Evolutionary conservation across 441 rosid genomes (phyloP).

Genomic region (Erodium texanum): DNA sequence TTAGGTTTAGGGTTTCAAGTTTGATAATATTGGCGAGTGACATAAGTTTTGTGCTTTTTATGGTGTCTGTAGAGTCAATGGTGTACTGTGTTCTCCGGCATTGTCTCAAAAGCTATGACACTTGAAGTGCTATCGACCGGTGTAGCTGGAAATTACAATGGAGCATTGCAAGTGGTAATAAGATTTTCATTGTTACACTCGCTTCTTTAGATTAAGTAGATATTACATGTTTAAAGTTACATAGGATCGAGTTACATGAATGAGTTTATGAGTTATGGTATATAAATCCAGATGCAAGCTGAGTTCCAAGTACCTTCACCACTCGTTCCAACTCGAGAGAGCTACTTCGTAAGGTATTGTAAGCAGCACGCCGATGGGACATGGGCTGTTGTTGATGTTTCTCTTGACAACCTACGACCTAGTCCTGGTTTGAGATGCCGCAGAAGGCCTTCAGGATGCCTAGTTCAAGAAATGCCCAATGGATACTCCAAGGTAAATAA

Average conservation of each 20-base stretch:
- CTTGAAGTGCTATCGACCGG: conserved; percentile 55
- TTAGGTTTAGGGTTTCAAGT: too few species aligned
- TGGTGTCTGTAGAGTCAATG: conserved; percentile 50
- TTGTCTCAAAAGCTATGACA: conserved; percentile 61
- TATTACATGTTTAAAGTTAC: too few species aligned
- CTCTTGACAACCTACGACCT: conserved; percentile 63
- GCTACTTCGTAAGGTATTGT: conserved; percentile 58
- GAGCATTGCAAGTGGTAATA: conserved; percentile 93
- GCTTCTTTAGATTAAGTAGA: too few species aligned
- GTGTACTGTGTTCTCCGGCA: conserved; percentile 63
- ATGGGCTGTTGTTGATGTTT: conserved; percentile 94
- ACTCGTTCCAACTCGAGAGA: conserved; percentile 61
- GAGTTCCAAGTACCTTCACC: conserved; percentile 75
- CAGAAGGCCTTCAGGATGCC: conserved; percentile 79
- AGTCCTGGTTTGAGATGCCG: conserved; percentile 44
- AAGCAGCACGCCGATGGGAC: conserved; percentile 64
- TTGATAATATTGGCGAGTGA: too few species aligned
- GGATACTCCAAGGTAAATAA: conserved; percentile 61
- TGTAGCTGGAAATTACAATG: conserved; percentile 56
- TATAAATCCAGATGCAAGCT: conserved; percentile 49
- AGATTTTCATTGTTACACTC: too few species aligned
- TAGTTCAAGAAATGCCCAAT: conserved; percentile 66
- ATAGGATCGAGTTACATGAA: too few species aligned
- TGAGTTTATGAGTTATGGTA: too few species aligned
- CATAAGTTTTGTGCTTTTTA: too few species aligned